Base-by-base conservation (phyloP, 805 yeast species). In the Saccharomycopsis microspora region DNA sequence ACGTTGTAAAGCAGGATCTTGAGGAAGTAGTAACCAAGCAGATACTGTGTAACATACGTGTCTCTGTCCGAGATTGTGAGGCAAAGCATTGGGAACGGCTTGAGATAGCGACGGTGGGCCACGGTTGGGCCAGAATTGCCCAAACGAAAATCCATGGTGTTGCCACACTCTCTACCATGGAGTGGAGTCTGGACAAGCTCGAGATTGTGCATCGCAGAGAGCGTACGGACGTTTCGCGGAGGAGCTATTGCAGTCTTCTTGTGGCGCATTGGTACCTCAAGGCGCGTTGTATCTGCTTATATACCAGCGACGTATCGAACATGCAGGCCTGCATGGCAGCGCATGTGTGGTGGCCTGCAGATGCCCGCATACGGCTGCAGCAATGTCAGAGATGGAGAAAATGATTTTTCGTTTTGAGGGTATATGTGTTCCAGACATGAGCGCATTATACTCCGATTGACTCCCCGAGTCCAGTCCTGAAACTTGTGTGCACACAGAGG, bases 131-230 rank as follows among this genome's bases (percentile, higher is more conserved):
- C 10, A 40, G 41, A 39, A 8, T 8, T 27, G 30, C 10, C n/a
- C 8, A n/a, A 9, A 9, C n/a, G 11, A 3, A 19, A n/a, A 19
- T 39, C 29, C 28, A 28, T 32, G 43, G 31, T 10, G n/a, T 46
- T 46, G 38, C 49, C 49, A 19, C 49, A 44, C 38, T 46, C 49
- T 5, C 49, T 19, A 32, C 49, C 49, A 31, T 46, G 49, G 5
- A 46, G 28, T 7, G 49, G 49, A 5, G 35, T 33, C 34, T 46
- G 49, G 10, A 46, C 35, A 10, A 46, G 19, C 19, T 41, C 32
- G 11, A 46, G 27, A 9, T 36, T 10, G 33, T 46, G 32, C 8
- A 8, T 10, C 19, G 36, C 36, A 10, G 29, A 27, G 10, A 46
- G 7, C 4, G 33, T 5, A 28, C 42, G 41, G n/a, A 28, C 7